These are phyloP conservation scores for Eutrema salsugineum DNA, from an alignment of 441 rosid genomes.

Conservation along the genomic window DNA sequence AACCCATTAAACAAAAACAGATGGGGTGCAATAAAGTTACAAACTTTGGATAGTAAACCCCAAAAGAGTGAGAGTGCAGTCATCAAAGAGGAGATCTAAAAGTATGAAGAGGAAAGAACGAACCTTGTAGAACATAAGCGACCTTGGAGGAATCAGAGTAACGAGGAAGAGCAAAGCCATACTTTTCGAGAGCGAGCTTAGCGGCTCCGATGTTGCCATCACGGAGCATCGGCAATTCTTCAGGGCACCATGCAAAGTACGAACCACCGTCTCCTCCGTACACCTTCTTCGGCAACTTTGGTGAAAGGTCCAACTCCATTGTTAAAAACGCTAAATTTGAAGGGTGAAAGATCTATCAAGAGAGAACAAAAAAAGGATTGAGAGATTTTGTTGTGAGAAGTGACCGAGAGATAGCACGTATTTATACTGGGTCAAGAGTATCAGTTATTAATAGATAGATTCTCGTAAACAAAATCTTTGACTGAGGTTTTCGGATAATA, in stretches of 20 bases:
- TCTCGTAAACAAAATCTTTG: neutral
- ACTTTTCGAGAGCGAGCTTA: slow-evolving; percentile 67
- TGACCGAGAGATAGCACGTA: neutral
- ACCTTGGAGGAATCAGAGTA: slow-evolving; percentile 81
- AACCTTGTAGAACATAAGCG: slow-evolving; percentile 88
- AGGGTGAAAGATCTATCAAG: neutral
- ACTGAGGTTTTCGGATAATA: too few relatives aligned
- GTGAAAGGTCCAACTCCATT: slow-evolving; percentile 76
- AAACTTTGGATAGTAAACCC: neutral
- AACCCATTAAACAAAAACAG: neutral
- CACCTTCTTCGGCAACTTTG: slow-evolving; percentile 57
- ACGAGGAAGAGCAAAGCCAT: slow-evolving; percentile 74
- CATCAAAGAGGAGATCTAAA: neutral
- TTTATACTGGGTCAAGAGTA: neutral
- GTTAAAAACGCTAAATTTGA: neutral
- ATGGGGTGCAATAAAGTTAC: neutral
- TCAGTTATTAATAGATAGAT: neutral
- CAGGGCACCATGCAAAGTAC: slow-evolving; percentile 68
- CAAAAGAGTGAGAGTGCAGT: neutral
- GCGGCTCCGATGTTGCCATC: slow-evolving; percentile 76
- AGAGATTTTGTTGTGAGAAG: slow-evolving; percentile 1
- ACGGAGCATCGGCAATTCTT: slow-evolving; percentile 66
- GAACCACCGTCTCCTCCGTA: slow-evolving; percentile 71
- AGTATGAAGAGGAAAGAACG: neutral
- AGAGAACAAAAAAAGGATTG: neutral